Percentiles rank a stretch among this genome's conserved stretches.
Conservation (phyloP, 352 stramenopile genomes). For the Pythium utonaiense region DNA sequence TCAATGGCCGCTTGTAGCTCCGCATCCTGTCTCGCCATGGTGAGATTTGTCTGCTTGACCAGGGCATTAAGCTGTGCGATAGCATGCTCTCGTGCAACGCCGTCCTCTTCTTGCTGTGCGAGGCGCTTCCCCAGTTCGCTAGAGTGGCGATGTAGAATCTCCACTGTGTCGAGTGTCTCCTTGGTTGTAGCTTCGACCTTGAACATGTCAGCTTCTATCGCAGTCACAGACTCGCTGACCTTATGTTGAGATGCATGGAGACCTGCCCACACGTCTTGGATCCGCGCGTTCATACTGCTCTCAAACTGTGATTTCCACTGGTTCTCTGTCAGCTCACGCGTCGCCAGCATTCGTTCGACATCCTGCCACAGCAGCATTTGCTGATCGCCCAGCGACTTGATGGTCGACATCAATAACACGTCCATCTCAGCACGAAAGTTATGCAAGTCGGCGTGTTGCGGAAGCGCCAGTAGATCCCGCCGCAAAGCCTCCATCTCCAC, state of each 20-base stretch:
- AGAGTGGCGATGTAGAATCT: not conserved
- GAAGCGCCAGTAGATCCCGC: slow-evolving; percentile 32
- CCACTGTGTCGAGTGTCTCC: slow-evolving; percentile 22
- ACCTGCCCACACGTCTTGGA: slow-evolving; percentile 54
- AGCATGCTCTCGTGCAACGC: slow-evolving; percentile 18
- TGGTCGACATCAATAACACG: slow-evolving; percentile 19
- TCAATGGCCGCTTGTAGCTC: slow-evolving; percentile 28
- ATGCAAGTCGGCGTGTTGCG: slow-evolving; percentile 32
- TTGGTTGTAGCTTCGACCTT: slow-evolving; percentile 36
- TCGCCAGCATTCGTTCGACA: slow-evolving; percentile 34
- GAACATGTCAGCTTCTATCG: slow-evolving; percentile 45
- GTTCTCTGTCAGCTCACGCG: slow-evolving; percentile 42
- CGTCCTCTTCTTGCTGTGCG: slow-evolving; percentile 15
- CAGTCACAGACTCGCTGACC: slow-evolving; percentile 35
- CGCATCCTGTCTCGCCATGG: slow-evolving; percentile 28
- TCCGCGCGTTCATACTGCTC: slow-evolving; percentile 35
- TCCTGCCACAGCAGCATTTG: slow-evolving; percentile 31
- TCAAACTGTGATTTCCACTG: slow-evolving; percentile 60
- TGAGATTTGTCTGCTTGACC: slow-evolving; percentile 20
- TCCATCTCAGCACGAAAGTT: slow-evolving; percentile 46
- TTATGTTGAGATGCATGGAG: slow-evolving; percentile 34
- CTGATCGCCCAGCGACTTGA: slow-evolving; percentile 25
- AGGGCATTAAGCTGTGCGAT: slow-evolving; percentile 28
- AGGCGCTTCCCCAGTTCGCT: slow-evolving; percentile 8
- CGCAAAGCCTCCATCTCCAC: slow-evolving; percentile 39